Evolutionary conservation across 2,329 filamentous ascomycete species (phyloP), one percentile per base, ranked within the genome.

Genomic region (Neospermospora avenae): DNA sequence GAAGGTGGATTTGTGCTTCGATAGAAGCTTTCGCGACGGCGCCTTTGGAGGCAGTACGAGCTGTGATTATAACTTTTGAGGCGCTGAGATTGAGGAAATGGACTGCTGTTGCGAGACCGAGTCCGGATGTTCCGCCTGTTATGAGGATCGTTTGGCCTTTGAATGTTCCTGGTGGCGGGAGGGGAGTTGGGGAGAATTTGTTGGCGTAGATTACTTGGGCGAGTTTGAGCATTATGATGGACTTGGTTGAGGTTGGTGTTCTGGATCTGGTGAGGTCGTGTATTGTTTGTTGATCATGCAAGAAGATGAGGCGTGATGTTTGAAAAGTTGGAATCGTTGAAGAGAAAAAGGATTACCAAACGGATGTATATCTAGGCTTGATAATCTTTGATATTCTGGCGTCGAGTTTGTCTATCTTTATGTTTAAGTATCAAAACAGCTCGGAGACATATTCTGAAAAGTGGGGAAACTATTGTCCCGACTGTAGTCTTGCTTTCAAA

Each of bases 1-100:
- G 49, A 1, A 63, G 64, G 13, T 54, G 35, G 7, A 68, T 68
- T 28, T 66, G 63, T 3, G 56, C 54, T 59, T 75, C 71, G 41
- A 81, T 75, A 8, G 68, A 63, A 13, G 67, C 59, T 37, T 74
- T 75, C 0, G 79, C 77, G 3, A 62, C 63, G 25, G 74, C 68
- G n/a, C 75, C 75, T 55, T 75, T 75, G 0, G 70, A 51, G 1
- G 71, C 41, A 18, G 72, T 73, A 1, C 77, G 75, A 20, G 72
- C 73, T 3, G 75, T 77, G 63, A 79, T 76, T 39, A 76, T 74
- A 22, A 78, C 72, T 42, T 71, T 70, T 1, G 69, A 46, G n/a
- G 76, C 77, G 18, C 74, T 73, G 3, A 78, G 73, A 24, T 73
- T 73, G 55, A 76, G 65, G 56, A 76, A 74, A 61, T 78, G 74